Percentiles rank a stretch among this genome's conserved stretches.
Evolutionary conservation across 148 eudicot species (phyloP).

Genomic region (Dysphania ambrosioides): DNA sequence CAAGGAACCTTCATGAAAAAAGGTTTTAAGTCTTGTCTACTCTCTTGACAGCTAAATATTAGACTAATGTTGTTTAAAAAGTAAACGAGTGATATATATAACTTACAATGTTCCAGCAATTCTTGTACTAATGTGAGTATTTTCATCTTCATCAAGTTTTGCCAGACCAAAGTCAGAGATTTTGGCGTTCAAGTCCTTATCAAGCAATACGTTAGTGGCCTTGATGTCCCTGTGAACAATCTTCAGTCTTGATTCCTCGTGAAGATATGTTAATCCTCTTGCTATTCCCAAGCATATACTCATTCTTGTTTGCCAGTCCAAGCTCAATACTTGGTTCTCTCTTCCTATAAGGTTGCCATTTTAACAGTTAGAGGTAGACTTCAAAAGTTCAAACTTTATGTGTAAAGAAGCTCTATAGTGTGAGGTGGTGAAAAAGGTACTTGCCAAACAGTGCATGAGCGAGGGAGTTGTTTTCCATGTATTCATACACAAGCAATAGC

Average conservation of each 20-base stretch:
- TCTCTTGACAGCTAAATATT: too few relatives aligned
- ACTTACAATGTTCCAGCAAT: slow-evolving; percentile 79
- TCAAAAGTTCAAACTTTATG: background rate
- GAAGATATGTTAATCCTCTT: slow-evolving; percentile 53
- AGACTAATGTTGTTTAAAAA: background rate
- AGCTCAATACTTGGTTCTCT: slow-evolving; percentile 28
- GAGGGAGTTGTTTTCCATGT: slow-evolving; percentile 78
- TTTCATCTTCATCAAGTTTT: slow-evolving; percentile 75
- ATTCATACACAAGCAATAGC: slow-evolving; percentile 63
- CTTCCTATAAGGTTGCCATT: slow-evolving; percentile 26
- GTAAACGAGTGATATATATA: background rate
- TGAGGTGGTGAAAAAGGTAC: background rate
- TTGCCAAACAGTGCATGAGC: slow-evolving; percentile 75
- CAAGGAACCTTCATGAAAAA: too few relatives aligned
- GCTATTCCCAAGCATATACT: slow-evolving; percentile 54
- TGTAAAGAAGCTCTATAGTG: background rate
- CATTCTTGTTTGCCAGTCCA: slow-evolving; percentile 52
- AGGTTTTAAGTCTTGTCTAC: too few relatives aligned
- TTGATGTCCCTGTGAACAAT: slow-evolving; percentile 82
- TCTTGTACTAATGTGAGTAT: slow-evolving; percentile 71
- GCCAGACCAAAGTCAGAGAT: slow-evolving; percentile 90
- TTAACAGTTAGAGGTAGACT: background rate
- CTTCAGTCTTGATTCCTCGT: slow-evolving; percentile 57
- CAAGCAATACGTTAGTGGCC: slow-evolving; percentile 78
- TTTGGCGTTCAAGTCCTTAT: slow-evolving; percentile 63